These are phyloP conservation scores for Calonectria hongkongensis DNA, from an alignment of 2,329 filamentous ascomycete species.

Conservation along the genomic window DNA sequence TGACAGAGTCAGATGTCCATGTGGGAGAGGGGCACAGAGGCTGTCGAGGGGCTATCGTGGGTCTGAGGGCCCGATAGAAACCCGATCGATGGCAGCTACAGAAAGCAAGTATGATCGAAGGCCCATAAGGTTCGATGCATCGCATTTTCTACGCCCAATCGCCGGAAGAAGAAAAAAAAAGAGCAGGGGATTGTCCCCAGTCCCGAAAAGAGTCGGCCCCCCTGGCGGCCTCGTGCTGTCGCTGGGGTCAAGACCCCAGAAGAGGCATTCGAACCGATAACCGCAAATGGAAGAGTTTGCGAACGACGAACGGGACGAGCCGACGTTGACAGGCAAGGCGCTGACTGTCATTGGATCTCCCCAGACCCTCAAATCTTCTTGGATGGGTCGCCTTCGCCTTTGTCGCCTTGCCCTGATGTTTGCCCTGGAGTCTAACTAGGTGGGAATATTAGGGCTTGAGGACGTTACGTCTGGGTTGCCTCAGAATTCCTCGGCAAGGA, in stretches of 20 bases:
- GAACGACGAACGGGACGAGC: constrained; percentile 53
- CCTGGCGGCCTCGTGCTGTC: constrained; percentile 39
- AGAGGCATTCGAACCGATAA: constrained; percentile 31
- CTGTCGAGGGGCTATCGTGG: constrained; percentile 31
- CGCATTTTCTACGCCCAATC: constrained; percentile 37
- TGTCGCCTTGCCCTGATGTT: constrained; percentile 40
- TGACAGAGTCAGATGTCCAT: constrained; percentile 28
- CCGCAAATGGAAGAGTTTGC: constrained; percentile 51
- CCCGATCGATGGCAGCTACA: constrained; percentile 34
- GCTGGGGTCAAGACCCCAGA: constrained; percentile 44
- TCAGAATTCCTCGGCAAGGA: constrained; percentile 7
- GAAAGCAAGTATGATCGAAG: constrained; percentile 30
- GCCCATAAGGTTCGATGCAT: constrained; percentile 29
- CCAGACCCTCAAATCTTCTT: constrained; percentile 46
- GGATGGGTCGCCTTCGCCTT: constrained; percentile 42
- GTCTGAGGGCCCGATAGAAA: constrained; percentile 28
- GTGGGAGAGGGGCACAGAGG: constrained; percentile 31
- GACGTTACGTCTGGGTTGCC: neutral
- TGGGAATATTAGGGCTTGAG: constrained; percentile 21
- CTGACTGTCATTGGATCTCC: constrained; percentile 42
- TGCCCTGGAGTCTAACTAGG: constrained; percentile 21
- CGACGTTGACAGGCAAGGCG: constrained; percentile 48
- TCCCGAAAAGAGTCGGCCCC: constrained; percentile 45
- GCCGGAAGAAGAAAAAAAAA: constrained; percentile 37
- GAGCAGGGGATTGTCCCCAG: constrained; percentile 44